Base-by-base conservation (phyloP, 495 filamentous ascomycete genomes). In the Ascodesmis nigricans region DNA sequence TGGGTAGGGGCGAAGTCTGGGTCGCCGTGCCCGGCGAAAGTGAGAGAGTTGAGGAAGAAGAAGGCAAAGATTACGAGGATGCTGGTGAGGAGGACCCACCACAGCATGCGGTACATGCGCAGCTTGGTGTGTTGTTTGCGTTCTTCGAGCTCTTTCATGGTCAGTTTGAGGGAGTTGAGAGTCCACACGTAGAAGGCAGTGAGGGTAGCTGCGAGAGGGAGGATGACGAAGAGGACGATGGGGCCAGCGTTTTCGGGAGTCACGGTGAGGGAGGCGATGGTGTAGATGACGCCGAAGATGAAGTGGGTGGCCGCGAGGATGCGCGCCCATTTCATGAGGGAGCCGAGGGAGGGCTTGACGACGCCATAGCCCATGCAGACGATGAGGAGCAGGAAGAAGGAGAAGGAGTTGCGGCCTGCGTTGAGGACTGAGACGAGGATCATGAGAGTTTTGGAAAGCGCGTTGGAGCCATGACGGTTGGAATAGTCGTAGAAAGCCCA, bases 341-440 rank as follows among this genome's bases (percentile, higher is more conserved):
- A 71, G 35, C 87, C 87, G 2, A 99, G 63, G n/a, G 71, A 78
- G 4, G 73, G 84, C 54, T 93, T 93, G 40, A 95, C 87, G 15
- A 99, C 87, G 47, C 87, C 87, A 44, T 99, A 99, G 29, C 87
- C 87, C 87, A 99, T 95, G 55, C 87, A 99, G 16, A 95, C 87
- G 38, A 99, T 99, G 18, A 99, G 72, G 0, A 99, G 73, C 19
- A 99, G 66, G 62, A 99, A 95, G 63, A 99, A 99, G 15, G 83
- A 93, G 55, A 99, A 93, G 0, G 83, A 90, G 52, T 95, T 99
- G 36, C 87, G 69, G 27, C 67, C 79, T 4, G 87, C 87, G 53
- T 91, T 93, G 14, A 99, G 66, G 29, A 95, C 62, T 35, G 81
- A 78, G 5, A 92, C 90, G 21, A 93, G 56, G 11, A 92, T 64